Evolutionary conservation across 768 basidiomycete species (phyloP).

Genomic region (Tulasnella sp.): DNA sequence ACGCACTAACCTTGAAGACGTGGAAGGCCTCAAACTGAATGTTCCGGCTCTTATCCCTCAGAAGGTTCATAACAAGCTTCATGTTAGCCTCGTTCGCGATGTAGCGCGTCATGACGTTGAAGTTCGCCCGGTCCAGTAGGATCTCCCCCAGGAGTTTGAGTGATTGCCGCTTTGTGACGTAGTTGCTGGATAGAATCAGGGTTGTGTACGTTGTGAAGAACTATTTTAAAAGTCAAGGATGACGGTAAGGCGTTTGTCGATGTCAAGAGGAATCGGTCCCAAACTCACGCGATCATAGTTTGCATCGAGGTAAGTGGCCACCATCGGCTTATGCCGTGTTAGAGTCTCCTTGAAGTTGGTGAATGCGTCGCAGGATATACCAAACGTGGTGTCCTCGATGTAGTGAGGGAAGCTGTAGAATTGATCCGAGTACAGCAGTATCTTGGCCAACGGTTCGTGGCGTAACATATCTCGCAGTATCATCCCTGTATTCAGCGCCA

Average conservation of each 20-base stretch:
- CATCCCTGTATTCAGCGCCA: conserved; percentile 97
- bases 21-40: conserved; percentile 99
- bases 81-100: conserved; percentile 91
- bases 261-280: neutral
- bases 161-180: conserved; percentile 99
- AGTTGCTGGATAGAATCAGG: conserved; percentile 87
- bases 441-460: conserved; percentile 83
- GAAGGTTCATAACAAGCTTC: conserved; percentile 99
- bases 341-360: conserved; percentile 95
- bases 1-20: conserved; percentile 83
- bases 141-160: conserved; percentile 97
- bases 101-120: conserved; percentile 96
- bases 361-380: conserved; percentile 96
- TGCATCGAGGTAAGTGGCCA: conserved; percentile 90
- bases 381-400: conserved; percentile 96
- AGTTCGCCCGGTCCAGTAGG: conserved; percentile 93
- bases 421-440: conserved; percentile 84
- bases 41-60: conserved; percentile 97
- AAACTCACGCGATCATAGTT: conserved; percentile 83
- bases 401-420: conserved; percentile 96
- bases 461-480: conserved; percentile 93
- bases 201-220: conserved; percentile 94
- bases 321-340: conserved; percentile 96
- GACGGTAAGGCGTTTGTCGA: neutral
- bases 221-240: conserved; percentile 31